Percentiles rank a stretch among this genome's conserved stretches.
phyloP scores from a whole-genome alignment of 495 filamentous ascomycete genomes.

The Penicillium pancosmium region DNA sequence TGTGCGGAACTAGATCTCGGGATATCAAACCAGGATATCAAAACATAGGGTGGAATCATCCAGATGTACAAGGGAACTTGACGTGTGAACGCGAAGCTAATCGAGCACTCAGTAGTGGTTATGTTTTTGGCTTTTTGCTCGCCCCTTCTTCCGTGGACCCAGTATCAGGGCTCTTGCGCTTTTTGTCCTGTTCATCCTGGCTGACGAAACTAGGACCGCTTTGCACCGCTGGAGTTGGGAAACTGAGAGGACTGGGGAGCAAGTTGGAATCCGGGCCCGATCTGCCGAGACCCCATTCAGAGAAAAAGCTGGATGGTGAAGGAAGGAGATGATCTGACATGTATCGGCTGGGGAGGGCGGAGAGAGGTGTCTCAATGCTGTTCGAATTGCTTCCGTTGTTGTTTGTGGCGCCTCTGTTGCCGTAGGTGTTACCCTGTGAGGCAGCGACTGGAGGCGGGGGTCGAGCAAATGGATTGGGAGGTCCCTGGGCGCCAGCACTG shows the following conservation, averaged over 20 bases:
- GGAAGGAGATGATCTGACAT: slow-evolving; percentile 82
- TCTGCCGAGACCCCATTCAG: slow-evolving; percentile 80
- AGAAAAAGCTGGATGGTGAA: slow-evolving; percentile 87
- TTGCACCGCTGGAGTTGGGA: slow-evolving; percentile 80
- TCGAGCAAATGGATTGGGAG: slow-evolving; percentile 93
- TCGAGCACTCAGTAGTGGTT: slow-evolving; percentile 1
- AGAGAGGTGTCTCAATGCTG: slow-evolving; percentile 94
- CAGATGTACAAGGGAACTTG: background rate
- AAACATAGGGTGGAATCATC: background rate
- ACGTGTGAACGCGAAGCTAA: background rate
- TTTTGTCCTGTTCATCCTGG: slow-evolving; percentile 56
- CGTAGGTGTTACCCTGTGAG: slow-evolving; percentile 45
- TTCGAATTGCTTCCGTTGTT: slow-evolving; percentile 64
- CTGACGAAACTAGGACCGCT: slow-evolving; percentile 70
- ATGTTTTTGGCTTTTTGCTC: slow-evolving; percentile 54
- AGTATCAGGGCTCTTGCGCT: slow-evolving; percentile 56
- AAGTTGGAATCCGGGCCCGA: slow-evolving; percentile 72
- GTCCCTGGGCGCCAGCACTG: slow-evolving; percentile 89
- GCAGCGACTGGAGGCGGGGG: slow-evolving; percentile 62
- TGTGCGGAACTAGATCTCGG: slow-evolving; percentile 12
- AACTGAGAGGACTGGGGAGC: slow-evolving; percentile 87
- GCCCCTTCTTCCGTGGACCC: slow-evolving; percentile 41
- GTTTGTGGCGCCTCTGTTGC: slow-evolving; percentile 63
- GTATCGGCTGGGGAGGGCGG: slow-evolving; percentile 91
- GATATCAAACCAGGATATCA: slow-evolving; percentile 13